phyloP scores from a whole-genome alignment of 2,329 filamentous ascomycete species.

The Verticillium alfalfae region DNA sequence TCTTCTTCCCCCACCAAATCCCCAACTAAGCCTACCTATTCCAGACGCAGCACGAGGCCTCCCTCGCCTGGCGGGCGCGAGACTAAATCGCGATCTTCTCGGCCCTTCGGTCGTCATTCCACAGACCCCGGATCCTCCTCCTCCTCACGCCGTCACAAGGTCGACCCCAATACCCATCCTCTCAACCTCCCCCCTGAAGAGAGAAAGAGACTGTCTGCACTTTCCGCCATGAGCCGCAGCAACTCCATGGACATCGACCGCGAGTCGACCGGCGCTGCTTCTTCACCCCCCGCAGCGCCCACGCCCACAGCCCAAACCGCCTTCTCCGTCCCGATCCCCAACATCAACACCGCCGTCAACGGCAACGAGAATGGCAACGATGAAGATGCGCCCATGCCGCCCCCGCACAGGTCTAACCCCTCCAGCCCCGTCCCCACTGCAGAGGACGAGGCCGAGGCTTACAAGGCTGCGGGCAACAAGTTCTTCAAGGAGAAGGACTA shows the following conservation, averaged over 20 bases:
- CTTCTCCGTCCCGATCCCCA: conserved; percentile 49
- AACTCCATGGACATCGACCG: conserved; percentile 72
- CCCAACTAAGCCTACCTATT: conserved; percentile 25
- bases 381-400: conserved; percentile 57
- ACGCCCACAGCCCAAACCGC: conserved; percentile 32
- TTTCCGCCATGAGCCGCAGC: conserved; percentile 57
- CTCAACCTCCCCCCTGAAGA: conserved; percentile 88
- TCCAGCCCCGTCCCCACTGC: conserved; percentile 50
- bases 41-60: conserved; percentile 20
- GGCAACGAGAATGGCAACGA: conserved; percentile 35
- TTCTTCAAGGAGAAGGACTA: conserved; percentile 96
- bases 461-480: conserved; percentile 91
- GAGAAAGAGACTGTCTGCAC: conserved; percentile 67
- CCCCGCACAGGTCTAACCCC: conserved; percentile 64
- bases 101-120: conserved; percentile 41
- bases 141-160: conserved; percentile 45
- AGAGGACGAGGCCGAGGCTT: conserved; percentile 77
- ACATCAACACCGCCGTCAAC: conserved; percentile 37
- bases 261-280: conserved; percentile 47
- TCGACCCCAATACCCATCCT: conserved; percentile 72
- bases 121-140: conserved; percentile 37
- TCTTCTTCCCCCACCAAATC: conserved; percentile 25
- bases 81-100: conserved; percentile 34
- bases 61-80: conserved; percentile 17
- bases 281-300: conserved; percentile 46